Base-by-base conservation (phyloP, 495 filamentous ascomycete species). In the Hypoxylon perforatum region DNA sequence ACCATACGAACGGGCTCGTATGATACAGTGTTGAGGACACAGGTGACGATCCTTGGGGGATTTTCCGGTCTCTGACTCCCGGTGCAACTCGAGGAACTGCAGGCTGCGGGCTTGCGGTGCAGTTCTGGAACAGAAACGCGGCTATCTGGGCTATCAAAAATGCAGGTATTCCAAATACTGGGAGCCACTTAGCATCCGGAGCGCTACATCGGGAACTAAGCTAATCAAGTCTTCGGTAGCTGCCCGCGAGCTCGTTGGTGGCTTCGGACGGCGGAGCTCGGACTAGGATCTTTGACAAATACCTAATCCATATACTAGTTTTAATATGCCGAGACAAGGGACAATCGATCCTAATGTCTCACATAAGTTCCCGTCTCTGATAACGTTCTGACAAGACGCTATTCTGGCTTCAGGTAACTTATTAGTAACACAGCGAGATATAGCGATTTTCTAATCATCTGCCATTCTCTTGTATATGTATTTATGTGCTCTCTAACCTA, bases 201-300 rank as follows among this genome's bases (percentile, higher is more conserved):
- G 15, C 47, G 55, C 46, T 57, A 66, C 57, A 15, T 35, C 52
- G 62, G 57, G 18, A 54, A 54, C 41, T 59, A 62, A 56, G 58
- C 48, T 63, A 62, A 55, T 53, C 42, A 59, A 51, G 30, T 49
- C 28, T 36, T 48, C n/a, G 51, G 56, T n/a, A 36, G 47, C 39
- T 41, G 25, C 4, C 2, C 30, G 49, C 15, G 55, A 30, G 30
- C 23, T 55, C 12, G 60, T 64, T 69, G 60, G 59, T 58, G 59
- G 35, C 44, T 63, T 59, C 45, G 50, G 52, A n/a, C 55, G 42
- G 57, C 65, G 61, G 66, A 61, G 55, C 50, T 57, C 38, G 39
- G 55, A 61, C 66, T 48, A 44, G 61, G 66, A 69, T 69, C 48
- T 64, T 69, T 69, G 65, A 69, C 65, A 69, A 64, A 69, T 64